Evolutionary conservation across 2,329 filamentous ascomycete species (phyloP).

Genomic region (Fusarium pseudograminearum): DNA sequence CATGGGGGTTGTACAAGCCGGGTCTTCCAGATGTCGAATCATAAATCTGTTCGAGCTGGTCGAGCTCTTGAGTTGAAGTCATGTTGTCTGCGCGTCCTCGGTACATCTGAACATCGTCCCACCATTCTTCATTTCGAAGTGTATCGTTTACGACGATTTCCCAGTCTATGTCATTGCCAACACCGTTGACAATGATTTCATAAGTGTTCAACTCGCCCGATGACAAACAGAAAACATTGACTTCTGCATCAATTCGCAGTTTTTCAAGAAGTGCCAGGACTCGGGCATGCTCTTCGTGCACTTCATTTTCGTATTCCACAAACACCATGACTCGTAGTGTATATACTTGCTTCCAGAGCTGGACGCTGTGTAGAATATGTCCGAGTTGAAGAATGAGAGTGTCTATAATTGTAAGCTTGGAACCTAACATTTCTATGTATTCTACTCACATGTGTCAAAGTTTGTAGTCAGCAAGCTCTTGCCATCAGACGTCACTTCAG

Average conservation of each 20-base stretch:
- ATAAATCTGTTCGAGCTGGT: constrained; percentile 59
- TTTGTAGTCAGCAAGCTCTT: constrained; percentile 83
- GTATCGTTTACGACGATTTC: constrained; percentile 73
- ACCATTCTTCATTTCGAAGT: constrained; percentile 82
- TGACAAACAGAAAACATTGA: constrained; percentile 85
- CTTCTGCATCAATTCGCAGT: constrained; percentile 81
- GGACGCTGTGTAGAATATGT: constrained; percentile 84
- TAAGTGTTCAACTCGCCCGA: constrained; percentile 79
- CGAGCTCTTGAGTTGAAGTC: constrained; percentile 58
- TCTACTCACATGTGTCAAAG: constrained; percentile 82
- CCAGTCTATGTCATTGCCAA: constrained; percentile 64
- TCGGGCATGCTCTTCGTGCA: constrained; percentile 80
- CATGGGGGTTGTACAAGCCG: constrained; percentile 60
- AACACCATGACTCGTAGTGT: constrained; percentile 84
- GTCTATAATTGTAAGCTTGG: constrained; percentile 55
- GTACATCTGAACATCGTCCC: constrained; percentile 76
- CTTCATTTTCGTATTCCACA: constrained; percentile 87
- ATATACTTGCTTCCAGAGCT: constrained; percentile 81
- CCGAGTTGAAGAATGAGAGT: constrained; percentile 88
- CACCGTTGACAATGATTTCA: constrained; percentile 81
- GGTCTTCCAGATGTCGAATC: constrained; percentile 58
- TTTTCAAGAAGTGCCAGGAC: constrained; percentile 82
- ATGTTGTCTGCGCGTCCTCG: constrained; percentile 57
- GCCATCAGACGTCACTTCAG: constrained; percentile 76
- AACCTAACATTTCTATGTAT: background rate